These are phyloP conservation scores for Fusarium buxicola DNA, from an alignment of 2,329 filamentous ascomycete species.

Conservation along the genomic window DNA sequence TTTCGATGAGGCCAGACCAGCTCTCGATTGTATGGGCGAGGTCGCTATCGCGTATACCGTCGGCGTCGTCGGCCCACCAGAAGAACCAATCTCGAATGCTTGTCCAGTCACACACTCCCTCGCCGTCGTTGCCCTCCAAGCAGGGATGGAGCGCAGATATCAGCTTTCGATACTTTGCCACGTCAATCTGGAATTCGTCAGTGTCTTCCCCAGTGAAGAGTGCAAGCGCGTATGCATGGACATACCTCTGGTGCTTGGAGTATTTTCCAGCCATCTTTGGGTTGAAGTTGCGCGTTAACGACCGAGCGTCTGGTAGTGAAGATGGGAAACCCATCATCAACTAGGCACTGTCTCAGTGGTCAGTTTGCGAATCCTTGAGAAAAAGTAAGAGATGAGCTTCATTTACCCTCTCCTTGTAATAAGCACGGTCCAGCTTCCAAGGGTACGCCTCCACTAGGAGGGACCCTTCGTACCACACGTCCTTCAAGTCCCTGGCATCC, in stretches of 20 bases:
- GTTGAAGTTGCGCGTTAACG: background rate
- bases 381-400: background rate
- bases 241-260: background rate
- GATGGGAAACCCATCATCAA: background rate
- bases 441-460: too few relatives aligned
- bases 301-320: background rate
- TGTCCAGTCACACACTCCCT: background rate
- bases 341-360: background rate
- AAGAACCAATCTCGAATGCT: background rate
- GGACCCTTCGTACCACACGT: background rate
- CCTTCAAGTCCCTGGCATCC: background rate
- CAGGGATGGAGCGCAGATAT: background rate
- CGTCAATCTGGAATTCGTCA: background rate
- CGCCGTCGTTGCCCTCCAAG: background rate
- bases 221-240: background rate
- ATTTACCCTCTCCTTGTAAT: background rate
- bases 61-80: background rate
- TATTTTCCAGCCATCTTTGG: background rate
- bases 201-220: too few relatives aligned
- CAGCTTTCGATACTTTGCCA: background rate
- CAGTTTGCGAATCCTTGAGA: too few relatives aligned
- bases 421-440: background rate
- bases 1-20: background rate
- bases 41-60: background rate
- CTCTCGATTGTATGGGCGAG: background rate